Evolutionary conservation across 2,329 filamentous ascomycete species (phyloP).

Genomic region (Sporothrix humicola): DNA sequence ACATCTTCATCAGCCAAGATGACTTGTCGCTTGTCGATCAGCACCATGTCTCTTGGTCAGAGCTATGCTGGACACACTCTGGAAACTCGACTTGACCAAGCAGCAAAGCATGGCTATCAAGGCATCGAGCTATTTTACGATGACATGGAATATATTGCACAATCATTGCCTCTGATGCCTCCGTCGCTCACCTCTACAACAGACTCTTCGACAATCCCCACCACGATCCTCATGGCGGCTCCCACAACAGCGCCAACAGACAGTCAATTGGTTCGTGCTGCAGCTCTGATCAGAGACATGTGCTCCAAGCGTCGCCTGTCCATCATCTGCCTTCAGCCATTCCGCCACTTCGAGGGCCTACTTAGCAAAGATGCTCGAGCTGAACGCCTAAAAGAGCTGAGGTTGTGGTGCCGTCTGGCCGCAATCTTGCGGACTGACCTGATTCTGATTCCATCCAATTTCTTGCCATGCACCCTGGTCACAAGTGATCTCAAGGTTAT

Average conservation of each 20-base stretch:
- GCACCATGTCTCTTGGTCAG: constrained; percentile 37
- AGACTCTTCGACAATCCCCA: not conserved
- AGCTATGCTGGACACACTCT: constrained; percentile 35
- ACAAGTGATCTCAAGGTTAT: constrained; percentile 54
- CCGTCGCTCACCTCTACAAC: not conserved
- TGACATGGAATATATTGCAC: constrained; percentile 60
- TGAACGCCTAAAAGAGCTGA: constrained; percentile 58
- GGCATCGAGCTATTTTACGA: constrained; percentile 69
- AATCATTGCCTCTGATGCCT: constrained; percentile 38
- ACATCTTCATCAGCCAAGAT: not conserved
- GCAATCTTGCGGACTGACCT: constrained; percentile 62
- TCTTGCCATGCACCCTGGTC: constrained; percentile 49
- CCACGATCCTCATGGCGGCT: not conserved
- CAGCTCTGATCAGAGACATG: constrained; percentile 52
- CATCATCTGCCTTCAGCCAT: constrained; percentile 65
- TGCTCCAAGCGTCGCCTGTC: constrained; percentile 53
- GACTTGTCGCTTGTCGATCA: constrained; percentile 34
- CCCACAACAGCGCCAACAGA: constrained; percentile 5
- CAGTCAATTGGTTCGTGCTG: constrained; percentile 49
- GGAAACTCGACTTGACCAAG: constrained; percentile 33
- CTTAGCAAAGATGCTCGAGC: constrained; percentile 56
- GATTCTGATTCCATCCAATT: constrained; percentile 67
- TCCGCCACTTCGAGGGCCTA: constrained; percentile 68
- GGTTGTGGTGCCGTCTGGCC: constrained; percentile 64
- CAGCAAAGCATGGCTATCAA: constrained; percentile 49